Conservation (phyloP, 2,329 filamentous ascomycete genomes). For the Stachybotrys echinatus region DNA sequence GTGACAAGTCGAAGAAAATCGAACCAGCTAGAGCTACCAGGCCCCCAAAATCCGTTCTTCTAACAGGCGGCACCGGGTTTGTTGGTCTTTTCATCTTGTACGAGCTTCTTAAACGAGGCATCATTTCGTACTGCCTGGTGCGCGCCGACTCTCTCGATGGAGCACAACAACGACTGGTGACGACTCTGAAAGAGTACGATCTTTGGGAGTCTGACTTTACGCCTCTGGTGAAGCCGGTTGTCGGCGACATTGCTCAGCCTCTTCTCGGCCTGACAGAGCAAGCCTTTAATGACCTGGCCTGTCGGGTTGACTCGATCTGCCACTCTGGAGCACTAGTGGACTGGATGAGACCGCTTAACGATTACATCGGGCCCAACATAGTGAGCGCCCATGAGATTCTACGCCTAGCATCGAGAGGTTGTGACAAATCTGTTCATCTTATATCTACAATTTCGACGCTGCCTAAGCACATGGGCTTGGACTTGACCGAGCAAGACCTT, state of each 20-base stretch:
- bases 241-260: slow-evolving; percentile 8
- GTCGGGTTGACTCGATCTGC: slow-evolving; percentile 8
- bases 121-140: slow-evolving; percentile 5
- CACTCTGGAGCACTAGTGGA: slow-evolving; percentile 10
- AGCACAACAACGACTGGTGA: slow-evolving; percentile 3
- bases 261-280: background rate
- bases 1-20: background rate
- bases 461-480: slow-evolving; percentile 7
- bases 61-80: slow-evolving; percentile 9
- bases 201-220: slow-evolving; percentile 4
- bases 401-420: slow-evolving; percentile 1
- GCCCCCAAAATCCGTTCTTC: background rate
- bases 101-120: slow-evolving; percentile 7
- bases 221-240: slow-evolving; percentile 3
- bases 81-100: slow-evolving; percentile 9
- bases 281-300: slow-evolving; percentile 1
- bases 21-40: background rate
- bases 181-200: slow-evolving; percentile 5
- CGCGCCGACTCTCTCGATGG: slow-evolving; percentile 1
- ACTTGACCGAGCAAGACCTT: slow-evolving; percentile 5
- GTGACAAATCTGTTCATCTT: slow-evolving; percentile 7
- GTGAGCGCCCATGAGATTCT: slow-evolving; percentile 9
- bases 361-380: slow-evolving; percentile 10
- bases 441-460: slow-evolving; percentile 8
- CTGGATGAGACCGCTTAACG: slow-evolving; percentile 10